These are phyloP conservation scores for Kluyveromyces sp. DNA, from an alignment of 1,139 yeast genomes.

Conservation along the genomic window DNA sequence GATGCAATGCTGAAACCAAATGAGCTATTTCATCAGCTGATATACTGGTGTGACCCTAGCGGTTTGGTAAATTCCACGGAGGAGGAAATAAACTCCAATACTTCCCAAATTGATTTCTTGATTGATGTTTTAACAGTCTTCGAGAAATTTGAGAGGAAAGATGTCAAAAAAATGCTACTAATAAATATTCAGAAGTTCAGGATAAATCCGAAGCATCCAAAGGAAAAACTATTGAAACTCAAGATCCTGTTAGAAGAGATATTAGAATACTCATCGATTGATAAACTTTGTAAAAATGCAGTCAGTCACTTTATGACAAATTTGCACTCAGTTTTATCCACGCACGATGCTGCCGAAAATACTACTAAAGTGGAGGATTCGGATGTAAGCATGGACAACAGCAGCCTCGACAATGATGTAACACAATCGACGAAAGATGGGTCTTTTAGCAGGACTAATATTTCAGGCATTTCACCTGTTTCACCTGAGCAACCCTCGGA, in stretches of 20 bases:
- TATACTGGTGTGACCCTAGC: constrained; percentile 82
- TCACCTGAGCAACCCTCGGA: not conserved
- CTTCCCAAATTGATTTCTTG: constrained; percentile 54
- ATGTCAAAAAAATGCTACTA: constrained; percentile 50
- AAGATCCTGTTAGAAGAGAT: constrained; percentile 28
- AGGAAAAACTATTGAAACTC: constrained; percentile 23
- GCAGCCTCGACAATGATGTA: not conserved
- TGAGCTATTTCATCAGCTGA: constrained; percentile 64
- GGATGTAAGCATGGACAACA: not conserved
- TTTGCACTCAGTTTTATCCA: constrained; percentile 21
- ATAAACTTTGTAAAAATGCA: constrained; percentile 41
- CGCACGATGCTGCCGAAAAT: not conserved
- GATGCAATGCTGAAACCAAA: constrained; percentile 43
- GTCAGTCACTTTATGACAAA: constrained; percentile 39
- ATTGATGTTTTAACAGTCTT: constrained; percentile 47
- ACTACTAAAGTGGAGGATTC: not conserved
- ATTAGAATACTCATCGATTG: constrained; percentile 31
- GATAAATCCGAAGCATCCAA: constrained; percentile 33
- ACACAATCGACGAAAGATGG: not conserved
- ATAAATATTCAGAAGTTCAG: constrained; percentile 46
- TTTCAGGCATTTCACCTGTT: not conserved
- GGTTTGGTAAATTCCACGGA: constrained; percentile 51
- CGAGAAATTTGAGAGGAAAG: constrained; percentile 44
- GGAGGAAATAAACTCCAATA: constrained; percentile 37
- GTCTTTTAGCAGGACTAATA: not conserved